Conservation (phyloP, 2,329 filamentous ascomycete genomes). For the Colletotrichum sp. region DNA sequence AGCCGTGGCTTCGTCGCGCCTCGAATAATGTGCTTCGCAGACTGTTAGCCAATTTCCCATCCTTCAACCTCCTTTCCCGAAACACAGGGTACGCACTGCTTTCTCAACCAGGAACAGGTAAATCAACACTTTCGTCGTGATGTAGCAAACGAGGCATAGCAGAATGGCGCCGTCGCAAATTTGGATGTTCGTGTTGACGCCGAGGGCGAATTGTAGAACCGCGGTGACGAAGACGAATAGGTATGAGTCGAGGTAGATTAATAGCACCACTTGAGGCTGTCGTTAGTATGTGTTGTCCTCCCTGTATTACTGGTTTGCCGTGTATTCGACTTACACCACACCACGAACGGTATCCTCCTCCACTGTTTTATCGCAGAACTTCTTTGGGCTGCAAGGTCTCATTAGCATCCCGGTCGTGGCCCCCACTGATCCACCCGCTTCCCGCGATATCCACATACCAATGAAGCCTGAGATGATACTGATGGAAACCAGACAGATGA, state of each 20-base stretch:
- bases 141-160: slow-evolving; percentile 65
- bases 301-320: not conserved
- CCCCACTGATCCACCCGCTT: not conserved
- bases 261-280: slow-evolving; percentile 56
- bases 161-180: slow-evolving; percentile 64
- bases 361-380: slow-evolving; percentile 40
- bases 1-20: slow-evolving; percentile 54
- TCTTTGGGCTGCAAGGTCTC: slow-evolving; percentile 37
- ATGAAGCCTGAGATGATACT: slow-evolving; percentile 40
- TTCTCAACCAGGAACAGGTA: slow-evolving; percentile 71
- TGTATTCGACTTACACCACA: slow-evolving; percentile 43
- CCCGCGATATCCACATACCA: slow-evolving; percentile 28
- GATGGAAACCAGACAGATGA: slow-evolving; percentile 36
- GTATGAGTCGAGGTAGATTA: slow-evolving; percentile 65
- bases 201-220: slow-evolving; percentile 61
- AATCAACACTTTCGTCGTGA: slow-evolving; percentile 69
- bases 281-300: not conserved
- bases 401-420: not conserved
- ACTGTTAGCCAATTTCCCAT: slow-evolving; percentile 4
- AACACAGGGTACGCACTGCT: slow-evolving; percentile 46
- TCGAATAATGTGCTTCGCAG: slow-evolving; percentile 59
- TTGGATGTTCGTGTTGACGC: slow-evolving; percentile 53
- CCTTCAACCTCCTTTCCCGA: not conserved
- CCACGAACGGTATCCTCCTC: slow-evolving; percentile 44
- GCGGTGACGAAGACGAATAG: slow-evolving; percentile 63